Evolutionary conservation across 1,139 yeast genomes (phyloP), one percentile per base, ranked within the genome.

Genomic region (Kluyveromyces sp.): DNA sequence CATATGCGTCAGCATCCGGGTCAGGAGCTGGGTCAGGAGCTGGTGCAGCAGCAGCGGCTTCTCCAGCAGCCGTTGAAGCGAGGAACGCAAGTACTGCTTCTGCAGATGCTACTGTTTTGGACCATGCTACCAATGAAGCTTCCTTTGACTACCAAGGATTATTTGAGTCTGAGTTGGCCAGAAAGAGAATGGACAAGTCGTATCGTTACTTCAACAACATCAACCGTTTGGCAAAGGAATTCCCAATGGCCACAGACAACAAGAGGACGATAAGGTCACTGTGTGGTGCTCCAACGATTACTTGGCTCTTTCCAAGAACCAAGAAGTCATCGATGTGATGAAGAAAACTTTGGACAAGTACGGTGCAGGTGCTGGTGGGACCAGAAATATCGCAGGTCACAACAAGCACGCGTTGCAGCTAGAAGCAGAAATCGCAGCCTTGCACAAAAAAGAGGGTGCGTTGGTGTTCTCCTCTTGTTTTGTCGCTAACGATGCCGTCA

Each of bases 251-350:
- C 98, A 92, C 64, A 79, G 94, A 55, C 75, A 81, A 46, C 56
- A 67, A 40, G 90, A 83, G 61, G 72, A 73, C 25, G 95, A 88
- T 59, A 85, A 86, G 65, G 98, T 92, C 50, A 87, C 96, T 48
- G 98, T 92, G 48, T 92, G 98, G 98, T 92, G 98, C 63, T 89
- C 97, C 40, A 92, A 92, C 66, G 99, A 92, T 68, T 92, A 92
- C 68, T 74, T 92, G 53, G 97, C 97, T 25, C 86, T 94, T 94
- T 94, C 97, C 45, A 80, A 78, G 61, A 84, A 92, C 65, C 76
- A 76, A 52, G 71, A 72, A 50, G 92, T 92, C 41, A 70, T 87
- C 52, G 70, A 76, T 27, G 82, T 81, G 49, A 92, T 92, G 95
- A 84, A 83, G 59, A 64, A 73, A 44, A 83, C 95, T 27, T 75